Conservation (phyloP, 139 green algal species). For the Haematococcus sp. region DNA sequence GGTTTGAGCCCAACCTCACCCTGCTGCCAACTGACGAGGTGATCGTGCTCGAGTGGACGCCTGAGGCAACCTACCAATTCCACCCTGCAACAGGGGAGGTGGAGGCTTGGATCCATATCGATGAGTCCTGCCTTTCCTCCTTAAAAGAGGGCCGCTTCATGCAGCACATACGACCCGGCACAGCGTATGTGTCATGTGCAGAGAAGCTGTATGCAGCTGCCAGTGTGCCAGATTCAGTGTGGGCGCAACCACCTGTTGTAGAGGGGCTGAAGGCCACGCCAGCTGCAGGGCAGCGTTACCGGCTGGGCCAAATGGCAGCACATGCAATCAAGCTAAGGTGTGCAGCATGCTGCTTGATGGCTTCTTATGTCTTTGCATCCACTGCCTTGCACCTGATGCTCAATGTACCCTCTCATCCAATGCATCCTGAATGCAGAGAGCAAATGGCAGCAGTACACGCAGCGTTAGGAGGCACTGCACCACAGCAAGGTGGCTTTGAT, state of each 20-base stretch:
- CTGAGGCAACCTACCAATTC: constrained; percentile 43
- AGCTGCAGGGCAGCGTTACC: constrained; percentile 9
- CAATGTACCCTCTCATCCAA: no score
- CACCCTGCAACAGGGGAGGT: constrained; percentile 34
- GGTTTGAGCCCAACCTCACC: constrained; percentile 42
- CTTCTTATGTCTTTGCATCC: no score
- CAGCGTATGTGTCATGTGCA: not conserved
- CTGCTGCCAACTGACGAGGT: constrained; percentile 42
- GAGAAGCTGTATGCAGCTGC: constrained; percentile 40
- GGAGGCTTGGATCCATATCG: constrained; percentile 53
- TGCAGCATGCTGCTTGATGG: not conserved
- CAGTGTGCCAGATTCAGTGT: constrained; percentile 32
- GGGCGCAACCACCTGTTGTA: constrained; percentile 2
- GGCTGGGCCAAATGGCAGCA: constrained; percentile 32
- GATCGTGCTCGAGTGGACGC: constrained; percentile 56
- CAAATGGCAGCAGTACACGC: not conserved
- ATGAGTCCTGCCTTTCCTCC: constrained; percentile 48
- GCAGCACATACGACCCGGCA: not conserved
- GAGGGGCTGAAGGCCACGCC: no score
- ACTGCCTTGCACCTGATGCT: no score
- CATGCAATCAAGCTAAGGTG: constrained; percentile 24
- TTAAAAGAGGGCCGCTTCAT: not conserved
- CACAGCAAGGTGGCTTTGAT: not conserved
- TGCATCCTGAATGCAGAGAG: not conserved
- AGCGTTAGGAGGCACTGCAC: not conserved